phyloP scores from a whole-genome alignment of 805 yeast species.

The Metschnikowia continentalis region DNA sequence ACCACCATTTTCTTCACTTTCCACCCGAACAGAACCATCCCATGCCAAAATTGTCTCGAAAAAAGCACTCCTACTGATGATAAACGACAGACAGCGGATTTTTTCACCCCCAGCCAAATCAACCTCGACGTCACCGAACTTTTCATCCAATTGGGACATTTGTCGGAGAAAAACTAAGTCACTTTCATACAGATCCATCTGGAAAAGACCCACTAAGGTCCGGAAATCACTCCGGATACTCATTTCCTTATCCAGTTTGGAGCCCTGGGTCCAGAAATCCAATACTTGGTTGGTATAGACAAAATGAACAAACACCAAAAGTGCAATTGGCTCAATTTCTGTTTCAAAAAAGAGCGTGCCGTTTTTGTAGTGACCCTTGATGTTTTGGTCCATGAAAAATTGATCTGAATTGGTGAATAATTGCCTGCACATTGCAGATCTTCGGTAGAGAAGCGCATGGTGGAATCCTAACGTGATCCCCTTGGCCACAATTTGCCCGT shows the following conservation, averaged over 20 bases:
- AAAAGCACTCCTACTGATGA: constrained; percentile 56
- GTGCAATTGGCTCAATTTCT: constrained; percentile 31
- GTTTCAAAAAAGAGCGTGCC: constrained; percentile 19
- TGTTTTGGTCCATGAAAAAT: constrained; percentile 21
- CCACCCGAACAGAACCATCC: constrained; percentile 22
- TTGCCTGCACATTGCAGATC: constrained; percentile 28
- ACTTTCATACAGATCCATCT: constrained; percentile 14
- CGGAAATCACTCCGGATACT: constrained; percentile 29
- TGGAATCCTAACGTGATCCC: constrained; percentile 33
- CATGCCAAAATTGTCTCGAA: constrained; percentile 64
- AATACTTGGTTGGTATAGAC: constrained; percentile 46
- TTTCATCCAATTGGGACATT: constrained; percentile 12
- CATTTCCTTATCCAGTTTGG: constrained; percentile 20
- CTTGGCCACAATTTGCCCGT: constrained; percentile 28
- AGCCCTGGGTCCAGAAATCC: constrained; percentile 44
- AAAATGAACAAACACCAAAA: constrained; percentile 40
- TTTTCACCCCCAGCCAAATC: constrained; percentile 45
- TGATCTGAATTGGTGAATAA: constrained; percentile 22
- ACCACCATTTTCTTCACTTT: constrained; percentile 1
- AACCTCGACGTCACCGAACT: constrained; percentile 41
- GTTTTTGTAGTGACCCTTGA: constrained; percentile 23
- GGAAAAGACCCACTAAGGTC: constrained; percentile 17
- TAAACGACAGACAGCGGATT: constrained; percentile 46
- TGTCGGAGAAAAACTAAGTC: constrained; percentile 7
- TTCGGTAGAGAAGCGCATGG: constrained; percentile 24